Percentiles rank a stretch among this genome's conserved stretches.
These are phyloP conservation scores for Lagerstroemia speciosa DNA, from an alignment of 345 rosid species.

Conservation along the genomic window DNA sequence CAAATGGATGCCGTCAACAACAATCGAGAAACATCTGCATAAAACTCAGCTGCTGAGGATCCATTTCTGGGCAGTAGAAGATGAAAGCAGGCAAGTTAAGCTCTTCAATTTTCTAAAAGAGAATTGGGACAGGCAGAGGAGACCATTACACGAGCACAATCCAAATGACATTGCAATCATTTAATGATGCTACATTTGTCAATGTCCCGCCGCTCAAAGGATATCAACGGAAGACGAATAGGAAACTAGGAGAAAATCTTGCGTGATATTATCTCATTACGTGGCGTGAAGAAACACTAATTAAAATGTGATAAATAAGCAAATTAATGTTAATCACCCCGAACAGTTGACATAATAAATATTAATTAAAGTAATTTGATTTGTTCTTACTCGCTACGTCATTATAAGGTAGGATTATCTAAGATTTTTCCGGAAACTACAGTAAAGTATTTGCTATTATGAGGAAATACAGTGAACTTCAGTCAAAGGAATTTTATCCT, in stretches of 20 bases:
- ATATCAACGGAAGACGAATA: no score
- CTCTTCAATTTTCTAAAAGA: background rate
- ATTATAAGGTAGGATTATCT: no score
- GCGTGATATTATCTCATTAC: no score
- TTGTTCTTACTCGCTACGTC: no score
- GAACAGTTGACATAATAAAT: no score
- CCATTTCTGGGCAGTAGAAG: background rate
- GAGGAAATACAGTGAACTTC: background rate
- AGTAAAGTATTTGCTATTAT: background rate
- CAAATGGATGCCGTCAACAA: background rate
- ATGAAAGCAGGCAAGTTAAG: background rate
- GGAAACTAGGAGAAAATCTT: no score
- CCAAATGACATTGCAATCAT: background rate
- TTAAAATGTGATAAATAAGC: no score
- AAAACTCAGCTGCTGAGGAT: background rate
- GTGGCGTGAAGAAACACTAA: no score
- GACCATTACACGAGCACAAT: background rate
- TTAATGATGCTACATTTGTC: background rate
- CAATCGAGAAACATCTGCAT: background rate
- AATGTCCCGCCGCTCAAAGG: no score
- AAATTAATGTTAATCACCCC: no score
- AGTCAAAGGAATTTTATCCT: background rate
- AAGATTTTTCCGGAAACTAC: no score
- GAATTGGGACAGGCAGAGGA: background rate
- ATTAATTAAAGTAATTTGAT: no score